These are phyloP conservation scores for Termitomyces sp. DNA, from an alignment of 768 basidiomycete species.

Conservation along the genomic window DNA sequence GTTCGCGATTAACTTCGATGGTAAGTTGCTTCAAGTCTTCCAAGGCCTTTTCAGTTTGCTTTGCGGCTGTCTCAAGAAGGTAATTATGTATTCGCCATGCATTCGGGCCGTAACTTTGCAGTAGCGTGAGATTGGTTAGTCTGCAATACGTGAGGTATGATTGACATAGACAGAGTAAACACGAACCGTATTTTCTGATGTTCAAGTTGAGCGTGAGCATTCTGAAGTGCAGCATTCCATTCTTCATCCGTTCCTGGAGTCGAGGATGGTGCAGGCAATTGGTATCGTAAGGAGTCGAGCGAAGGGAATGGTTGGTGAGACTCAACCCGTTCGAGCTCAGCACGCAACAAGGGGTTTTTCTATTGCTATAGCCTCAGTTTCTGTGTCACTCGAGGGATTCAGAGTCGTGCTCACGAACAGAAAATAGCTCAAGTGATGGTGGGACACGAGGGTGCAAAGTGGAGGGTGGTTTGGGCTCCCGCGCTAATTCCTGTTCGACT, in stretches of 20 bases:
- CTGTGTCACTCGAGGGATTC: not conserved
- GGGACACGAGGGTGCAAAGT: slow-evolving; percentile 69
- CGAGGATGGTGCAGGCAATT: slow-evolving; percentile 62
- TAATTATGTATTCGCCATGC: slow-evolving; percentile 93
- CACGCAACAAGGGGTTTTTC: slow-evolving; percentile 66
- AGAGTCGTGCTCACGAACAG: slow-evolving; percentile 48
- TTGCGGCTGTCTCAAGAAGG: slow-evolving; percentile 71
- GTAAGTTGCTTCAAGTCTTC: slow-evolving; percentile 77
- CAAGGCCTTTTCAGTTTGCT: slow-evolving; percentile 63
- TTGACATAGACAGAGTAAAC: not conserved
- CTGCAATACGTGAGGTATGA: slow-evolving; percentile 32
- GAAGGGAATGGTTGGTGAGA: slow-evolving; percentile 57
- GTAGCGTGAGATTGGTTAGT: slow-evolving; percentile 74
- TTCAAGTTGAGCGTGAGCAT: slow-evolving; percentile 79
- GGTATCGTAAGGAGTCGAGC: slow-evolving; percentile 70
- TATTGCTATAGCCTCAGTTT: slow-evolving; percentile 21
- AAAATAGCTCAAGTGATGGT: slow-evolving; percentile 59
- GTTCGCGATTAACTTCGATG: slow-evolving; percentile 80
- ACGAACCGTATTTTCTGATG: slow-evolving; percentile 77
- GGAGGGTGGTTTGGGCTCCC: slow-evolving; percentile 57
- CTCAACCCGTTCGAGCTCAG: slow-evolving; percentile 73
- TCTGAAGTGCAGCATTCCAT: slow-evolving; percentile 70
- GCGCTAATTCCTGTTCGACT: slow-evolving; percentile 72
- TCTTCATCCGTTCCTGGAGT: slow-evolving; percentile 65
- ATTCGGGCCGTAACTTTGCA: slow-evolving; percentile 86